These are phyloP conservation scores for Ailanthus altissimus DNA, from an alignment of 345 rosid species.

Conservation along the genomic window DNA sequence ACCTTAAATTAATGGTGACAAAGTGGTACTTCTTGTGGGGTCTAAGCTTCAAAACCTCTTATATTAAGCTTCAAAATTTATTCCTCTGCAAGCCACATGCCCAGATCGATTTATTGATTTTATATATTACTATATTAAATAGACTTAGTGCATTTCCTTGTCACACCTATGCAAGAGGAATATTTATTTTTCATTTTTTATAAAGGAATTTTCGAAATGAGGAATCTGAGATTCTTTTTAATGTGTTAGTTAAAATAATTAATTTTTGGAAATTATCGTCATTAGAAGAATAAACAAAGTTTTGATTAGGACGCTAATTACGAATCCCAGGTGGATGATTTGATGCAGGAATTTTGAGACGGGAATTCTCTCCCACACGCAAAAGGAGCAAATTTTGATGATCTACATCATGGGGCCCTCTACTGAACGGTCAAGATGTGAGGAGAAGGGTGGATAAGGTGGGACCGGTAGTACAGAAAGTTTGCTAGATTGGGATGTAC, in stretches of 20 bases:
- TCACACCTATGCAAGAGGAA: not conserved
- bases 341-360: not conserved
- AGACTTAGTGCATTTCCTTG: slow-evolving; percentile 6
- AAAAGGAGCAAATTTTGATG: too few relatives aligned
- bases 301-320: not conserved
- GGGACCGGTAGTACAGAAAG: not conserved
- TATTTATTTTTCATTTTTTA: not conserved
- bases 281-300: not conserved
- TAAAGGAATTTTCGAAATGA: not conserved
- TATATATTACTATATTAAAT: not conserved
- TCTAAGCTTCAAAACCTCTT: not conserved
- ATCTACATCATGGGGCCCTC: not conserved
- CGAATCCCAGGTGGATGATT: not conserved
- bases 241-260: not conserved
- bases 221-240: slow-evolving; percentile 19
- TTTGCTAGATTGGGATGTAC: not conserved
- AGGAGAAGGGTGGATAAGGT: not conserved
- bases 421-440: not conserved
- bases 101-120: not conserved
- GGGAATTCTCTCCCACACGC: not conserved
- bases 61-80: not conserved
- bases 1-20: slow-evolving; percentile 8
- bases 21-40: not conserved
- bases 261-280: not conserved
- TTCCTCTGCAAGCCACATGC: slow-evolving; percentile 5